Evolutionary conservation across 768 basidiomycete species (phyloP), one percentile per base, ranked within the genome.

Genomic region (Russula sp.): DNA sequence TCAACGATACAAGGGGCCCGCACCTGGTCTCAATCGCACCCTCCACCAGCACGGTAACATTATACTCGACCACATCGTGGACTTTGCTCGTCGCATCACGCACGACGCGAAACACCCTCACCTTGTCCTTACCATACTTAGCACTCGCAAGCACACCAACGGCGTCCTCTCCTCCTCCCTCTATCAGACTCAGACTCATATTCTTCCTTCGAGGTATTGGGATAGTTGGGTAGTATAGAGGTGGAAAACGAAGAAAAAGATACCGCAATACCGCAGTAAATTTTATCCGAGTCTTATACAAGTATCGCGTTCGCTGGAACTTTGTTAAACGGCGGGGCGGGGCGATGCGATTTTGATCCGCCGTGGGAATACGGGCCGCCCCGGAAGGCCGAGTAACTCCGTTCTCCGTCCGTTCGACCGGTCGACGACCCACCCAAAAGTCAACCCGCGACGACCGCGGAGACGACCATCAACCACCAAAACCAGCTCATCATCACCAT

Each of bases 61-160:
- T 88, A 76, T 95, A 95, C 74, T 96, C 94, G 32, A 88, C 90
- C 11, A 94, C 75, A 38, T 86, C 79, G 70, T 94, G 89, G 76
- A 83, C 80, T 10, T 78, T 76, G 5, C 78, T 83, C 55, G 85
- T 54, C 14, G 50, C 53, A 9, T 67, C 82, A 11, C 93, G 81
- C 24, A 95, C 92, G 61, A 96, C 82, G 34, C 95, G 85, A 67
- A 92, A 83, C 49, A 98, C 89, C 26, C 93, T 83, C 18, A 98
- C 84, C 67, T 88, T 86, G 75, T 92, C 88, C 77, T 98, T 98
- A 13, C 94, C 94, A 70, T 94, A 92, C 28, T 85, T 83, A 1
- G 90, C 87, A 22, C 74, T 70, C 3, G 77, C 72, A 61, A 84
- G 81, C 51, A 59, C 46, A 13, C 65, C 65, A 48, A 48, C 44